A percentile compares a stretch with the other conserved stretches of the same genome.
phyloP scores from a whole-genome alignment of 495 filamentous ascomycete genomes.

The Jackrogersella minutella region DNA sequence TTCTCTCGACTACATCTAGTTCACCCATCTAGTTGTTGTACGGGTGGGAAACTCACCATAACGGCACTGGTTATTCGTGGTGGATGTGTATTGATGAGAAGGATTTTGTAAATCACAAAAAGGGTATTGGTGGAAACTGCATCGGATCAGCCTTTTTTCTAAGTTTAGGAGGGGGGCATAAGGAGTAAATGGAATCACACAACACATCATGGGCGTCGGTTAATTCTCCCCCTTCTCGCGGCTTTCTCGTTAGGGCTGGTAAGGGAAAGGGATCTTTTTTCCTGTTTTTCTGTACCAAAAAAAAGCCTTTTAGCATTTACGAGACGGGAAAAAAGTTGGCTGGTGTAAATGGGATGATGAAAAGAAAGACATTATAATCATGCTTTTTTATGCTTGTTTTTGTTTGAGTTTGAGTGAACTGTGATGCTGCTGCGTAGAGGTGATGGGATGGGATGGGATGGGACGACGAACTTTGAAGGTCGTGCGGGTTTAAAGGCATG shows the following conservation, averaged over 20 bases:
- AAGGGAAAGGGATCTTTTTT: slow-evolving; percentile 29
- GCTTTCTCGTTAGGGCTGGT: slow-evolving; percentile 27
- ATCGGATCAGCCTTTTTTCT: slow-evolving; percentile 9
- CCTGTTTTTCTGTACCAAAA: slow-evolving; percentile 42
- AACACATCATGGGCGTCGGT: slow-evolving; percentile 43
- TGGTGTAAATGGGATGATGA: slow-evolving; percentile 24
- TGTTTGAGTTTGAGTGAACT: no score
- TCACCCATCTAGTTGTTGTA: slow-evolving; percentile 10
- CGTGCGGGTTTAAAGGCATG: no score
- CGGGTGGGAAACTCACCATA: slow-evolving; percentile 11
- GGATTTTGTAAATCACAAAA: slow-evolving; percentile 20
- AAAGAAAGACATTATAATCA: slow-evolving; percentile 18
- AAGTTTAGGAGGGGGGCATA: slow-evolving; percentile 10
- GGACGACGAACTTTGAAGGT: no score
- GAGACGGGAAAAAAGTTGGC: slow-evolving; percentile 32
- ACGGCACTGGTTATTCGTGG: background rate
- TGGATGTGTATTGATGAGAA: slow-evolving; percentile 21
- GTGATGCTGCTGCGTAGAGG: no score
- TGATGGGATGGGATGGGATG: no score
- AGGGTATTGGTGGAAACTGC: slow-evolving; percentile 4
- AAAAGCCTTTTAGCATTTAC: slow-evolving; percentile 43
- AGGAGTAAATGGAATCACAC: slow-evolving; percentile 22
- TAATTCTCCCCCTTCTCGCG: no score
- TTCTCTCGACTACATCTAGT: slow-evolving; percentile 4
- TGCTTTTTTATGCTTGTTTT: background rate